A percentile compares a stretch with the other conserved stretches of the same genome.
Conservation (phyloP, 768 basidiomycete species). For the Trametes maxima region DNA sequence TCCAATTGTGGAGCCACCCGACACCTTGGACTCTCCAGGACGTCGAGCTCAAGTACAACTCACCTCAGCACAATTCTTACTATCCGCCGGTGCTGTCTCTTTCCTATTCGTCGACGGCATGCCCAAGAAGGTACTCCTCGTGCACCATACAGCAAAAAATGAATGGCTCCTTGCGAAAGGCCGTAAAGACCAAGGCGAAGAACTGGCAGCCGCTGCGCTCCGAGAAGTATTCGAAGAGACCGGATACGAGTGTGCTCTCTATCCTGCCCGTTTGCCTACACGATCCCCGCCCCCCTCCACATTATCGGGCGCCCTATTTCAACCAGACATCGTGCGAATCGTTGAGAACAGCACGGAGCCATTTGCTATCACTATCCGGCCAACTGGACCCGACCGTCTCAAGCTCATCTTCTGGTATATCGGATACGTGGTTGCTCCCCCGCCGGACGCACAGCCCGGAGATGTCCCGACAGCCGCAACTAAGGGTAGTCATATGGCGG, state of each 20-base stretch:
- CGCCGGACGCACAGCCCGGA: too few relatives aligned
- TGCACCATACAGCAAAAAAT: constrained; percentile 26
- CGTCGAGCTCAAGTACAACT: constrained; percentile 6
- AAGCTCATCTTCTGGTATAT: constrained; percentile 25
- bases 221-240: constrained; percentile 39
- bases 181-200: constrained; percentile 32
- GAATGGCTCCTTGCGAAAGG: constrained; percentile 37
- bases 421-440: constrained; percentile 8
- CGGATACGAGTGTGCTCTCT: constrained; percentile 32
- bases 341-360: constrained; percentile 21
- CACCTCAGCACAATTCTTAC: constrained; percentile 14
- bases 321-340: constrained; percentile 9
- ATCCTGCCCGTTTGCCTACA: constrained; percentile 21
- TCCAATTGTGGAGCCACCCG: too few relatives aligned
- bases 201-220: constrained; percentile 30
- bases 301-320: background rate
- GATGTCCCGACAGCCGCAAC: background rate
- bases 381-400: background rate
- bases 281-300: constrained; percentile 8
- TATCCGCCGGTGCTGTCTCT: constrained; percentile 18
- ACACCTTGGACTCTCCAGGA: too few relatives aligned
- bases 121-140: constrained; percentile 14
- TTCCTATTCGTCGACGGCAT: constrained; percentile 15
- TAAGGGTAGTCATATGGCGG: constrained; percentile 12
- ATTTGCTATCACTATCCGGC: constrained; percentile 19